Evolutionary conservation across 1,139 yeast genomes (phyloP).

Genomic region (Debaryomyces udenii): DNA sequence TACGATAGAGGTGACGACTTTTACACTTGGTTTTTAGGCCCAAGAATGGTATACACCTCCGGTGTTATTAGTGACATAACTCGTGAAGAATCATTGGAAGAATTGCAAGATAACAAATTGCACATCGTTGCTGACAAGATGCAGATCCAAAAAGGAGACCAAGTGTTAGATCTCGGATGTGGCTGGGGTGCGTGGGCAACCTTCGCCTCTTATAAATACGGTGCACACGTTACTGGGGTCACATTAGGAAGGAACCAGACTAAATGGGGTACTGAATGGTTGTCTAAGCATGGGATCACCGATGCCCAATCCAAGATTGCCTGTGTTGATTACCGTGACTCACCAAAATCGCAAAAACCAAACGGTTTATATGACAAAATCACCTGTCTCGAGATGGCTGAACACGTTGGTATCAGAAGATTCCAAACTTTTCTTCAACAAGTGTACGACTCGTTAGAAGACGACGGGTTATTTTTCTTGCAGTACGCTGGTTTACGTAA

Average conservation of each 20-base stretch:
- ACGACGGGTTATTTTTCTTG: conserved; percentile 83
- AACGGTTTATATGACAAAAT: conserved; percentile 80
- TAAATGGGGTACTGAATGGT: conserved; percentile 79
- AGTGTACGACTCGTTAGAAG: conserved; percentile 85
- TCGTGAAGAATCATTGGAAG: conserved; percentile 76
- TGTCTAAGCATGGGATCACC: conserved; percentile 68
- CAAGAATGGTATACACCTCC: conserved; percentile 91
- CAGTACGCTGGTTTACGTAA: conserved; percentile 93
- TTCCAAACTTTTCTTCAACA: conserved; percentile 75
- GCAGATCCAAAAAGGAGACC: conserved; percentile 71
- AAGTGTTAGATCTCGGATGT: conserved; percentile 83
- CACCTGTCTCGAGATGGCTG: conserved; percentile 94
- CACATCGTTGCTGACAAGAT: conserved; percentile 88
- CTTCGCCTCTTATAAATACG: conserved; percentile 79
- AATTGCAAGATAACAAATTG: conserved; percentile 88
- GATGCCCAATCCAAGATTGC: conserved; percentile 73
- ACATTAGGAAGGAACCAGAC: conserved; percentile 92
- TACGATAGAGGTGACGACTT: conserved; percentile 97
- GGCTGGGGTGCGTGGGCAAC: conserved; percentile 97
- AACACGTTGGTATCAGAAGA: conserved; percentile 92
- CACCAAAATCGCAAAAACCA: conserved; percentile 65
- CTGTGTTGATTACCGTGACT: conserved; percentile 88
- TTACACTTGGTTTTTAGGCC: conserved; percentile 92
- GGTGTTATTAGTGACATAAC: conserved; percentile 78
- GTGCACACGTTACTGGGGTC: conserved; percentile 87